Conservation (phyloP, 2,329 filamentous ascomycete species). For the Pseudogymnoascus sp. region DNA sequence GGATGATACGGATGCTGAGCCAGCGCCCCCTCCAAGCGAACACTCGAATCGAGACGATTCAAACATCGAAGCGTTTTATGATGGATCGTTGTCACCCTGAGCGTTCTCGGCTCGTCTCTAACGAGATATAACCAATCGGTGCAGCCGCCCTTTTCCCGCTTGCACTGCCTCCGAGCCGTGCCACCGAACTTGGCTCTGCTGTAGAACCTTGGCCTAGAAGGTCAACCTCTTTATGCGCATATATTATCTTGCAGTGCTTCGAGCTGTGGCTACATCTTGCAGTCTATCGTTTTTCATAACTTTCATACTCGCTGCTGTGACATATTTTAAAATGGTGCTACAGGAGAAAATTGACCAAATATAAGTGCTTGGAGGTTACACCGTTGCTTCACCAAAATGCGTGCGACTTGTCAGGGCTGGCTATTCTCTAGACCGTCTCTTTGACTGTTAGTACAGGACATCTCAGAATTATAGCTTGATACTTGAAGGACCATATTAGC, state of each 20-base stretch:
- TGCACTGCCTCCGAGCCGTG: neutral
- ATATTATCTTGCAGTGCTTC: neutral
- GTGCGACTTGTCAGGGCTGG: neutral
- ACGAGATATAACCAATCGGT: neutral
- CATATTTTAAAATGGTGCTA: neutral
- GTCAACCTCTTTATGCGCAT: neutral
- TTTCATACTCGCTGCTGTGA: neutral
- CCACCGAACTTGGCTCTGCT: neutral
- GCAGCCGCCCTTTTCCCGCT: neutral
- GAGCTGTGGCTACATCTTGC: neutral
- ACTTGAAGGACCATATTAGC: neutral
- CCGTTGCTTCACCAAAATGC: neutral
- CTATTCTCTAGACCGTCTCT: neutral
- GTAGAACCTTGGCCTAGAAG: neutral
- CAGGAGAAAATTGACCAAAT: neutral
- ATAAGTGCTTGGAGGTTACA: neutral
- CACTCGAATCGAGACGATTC: neutral
- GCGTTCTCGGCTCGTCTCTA: neutral
- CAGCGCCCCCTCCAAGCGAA: neutral
- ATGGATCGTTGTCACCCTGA: neutral
- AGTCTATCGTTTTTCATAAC: neutral
- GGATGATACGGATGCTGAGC: conserved; percentile 4
- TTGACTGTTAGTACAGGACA: neutral
- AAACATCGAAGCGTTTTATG: neutral
- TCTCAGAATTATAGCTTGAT: neutral